Percentiles rank a stretch among this genome's conserved stretches.
These are phyloP conservation scores for Ramaria rubella DNA, from an alignment of 768 basidiomycete genomes.

Conservation along the genomic window DNA sequence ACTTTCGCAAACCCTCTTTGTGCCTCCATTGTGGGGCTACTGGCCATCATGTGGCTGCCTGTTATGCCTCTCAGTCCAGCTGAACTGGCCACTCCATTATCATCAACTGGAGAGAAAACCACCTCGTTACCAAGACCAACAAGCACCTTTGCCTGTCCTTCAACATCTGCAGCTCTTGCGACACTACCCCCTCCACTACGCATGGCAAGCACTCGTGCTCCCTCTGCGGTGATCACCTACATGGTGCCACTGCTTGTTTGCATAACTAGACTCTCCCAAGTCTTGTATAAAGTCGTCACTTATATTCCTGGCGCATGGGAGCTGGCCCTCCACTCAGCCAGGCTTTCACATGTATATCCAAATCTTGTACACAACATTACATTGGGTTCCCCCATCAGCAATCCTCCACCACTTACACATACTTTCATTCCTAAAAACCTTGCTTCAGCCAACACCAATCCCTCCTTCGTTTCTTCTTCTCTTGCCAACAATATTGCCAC, in stretches of 20 bases:
- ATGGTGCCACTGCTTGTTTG: neutral
- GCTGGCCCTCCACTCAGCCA: neutral
- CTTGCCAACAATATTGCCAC: neutral
- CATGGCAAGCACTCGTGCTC: slow-evolving; percentile 3
- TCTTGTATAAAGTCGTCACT: neutral
- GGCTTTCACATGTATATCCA: neutral
- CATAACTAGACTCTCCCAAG: neutral
- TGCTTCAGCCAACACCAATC: slow-evolving; percentile 15
- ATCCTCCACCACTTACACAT: slow-evolving; percentile 9
- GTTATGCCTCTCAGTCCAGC: too few species aligned
- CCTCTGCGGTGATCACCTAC: neutral
- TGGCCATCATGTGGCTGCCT: too few species aligned
- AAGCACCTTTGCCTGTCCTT: too few species aligned
- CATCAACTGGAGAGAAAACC: too few species aligned
- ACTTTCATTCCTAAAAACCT: slow-evolving; percentile 18
- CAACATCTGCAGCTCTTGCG: too few species aligned
- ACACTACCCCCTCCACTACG: too few species aligned
- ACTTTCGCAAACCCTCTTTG: too few species aligned
- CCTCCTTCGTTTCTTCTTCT: slow-evolving; percentile 7
- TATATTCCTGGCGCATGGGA: neutral
- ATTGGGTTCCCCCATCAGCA: neutral
- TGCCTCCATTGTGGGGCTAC: too few species aligned
- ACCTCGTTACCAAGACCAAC: too few species aligned
- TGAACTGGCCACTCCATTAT: too few species aligned
- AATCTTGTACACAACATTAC: neutral